These are phyloP conservation scores for Phytophthora syringae DNA, from an alignment of 352 stramenopile genomes.

Conservation along the genomic window DNA sequence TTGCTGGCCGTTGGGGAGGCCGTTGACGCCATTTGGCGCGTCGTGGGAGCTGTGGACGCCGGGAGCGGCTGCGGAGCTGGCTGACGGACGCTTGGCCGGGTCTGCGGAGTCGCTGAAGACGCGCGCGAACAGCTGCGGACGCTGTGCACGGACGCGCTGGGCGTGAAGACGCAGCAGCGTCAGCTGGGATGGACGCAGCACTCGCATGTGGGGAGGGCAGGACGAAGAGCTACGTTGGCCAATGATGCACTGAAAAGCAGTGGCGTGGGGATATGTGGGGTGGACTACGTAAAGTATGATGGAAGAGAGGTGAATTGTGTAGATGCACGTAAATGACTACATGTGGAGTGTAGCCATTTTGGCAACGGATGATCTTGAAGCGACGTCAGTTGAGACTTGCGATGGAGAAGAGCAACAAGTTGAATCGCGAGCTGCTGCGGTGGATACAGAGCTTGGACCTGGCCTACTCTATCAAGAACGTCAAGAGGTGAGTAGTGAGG, in stretches of 20 bases:
- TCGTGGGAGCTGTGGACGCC: not conserved
- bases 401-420: slow-evolving; percentile 61
- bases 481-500: slow-evolving; percentile 61
- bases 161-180: slow-evolving; percentile 44
- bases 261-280: slow-evolving; percentile 10
- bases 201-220: slow-evolving; percentile 23
- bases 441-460: slow-evolving; percentile 95
- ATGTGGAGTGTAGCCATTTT: slow-evolving; percentile 1
- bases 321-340: not conserved
- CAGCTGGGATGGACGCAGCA: slow-evolving; percentile 49
- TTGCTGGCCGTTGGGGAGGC: slow-evolving; percentile 16
- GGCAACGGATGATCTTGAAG: slow-evolving; percentile 19
- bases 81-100: slow-evolving; percentile 24
- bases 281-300: not conserved
- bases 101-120: slow-evolving; percentile 54
- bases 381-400: slow-evolving; percentile 7
- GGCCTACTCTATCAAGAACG: slow-evolving; percentile 94
- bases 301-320: not conserved
- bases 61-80: not conserved
- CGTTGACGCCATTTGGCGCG: slow-evolving; percentile 28
- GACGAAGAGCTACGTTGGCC: slow-evolving; percentile 35
- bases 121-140: slow-evolving; percentile 42
- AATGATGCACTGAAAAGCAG: slow-evolving; percentile 29
- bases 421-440: slow-evolving; percentile 90
- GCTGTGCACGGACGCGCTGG: slow-evolving; percentile 21